Conservation (phyloP, 345 rosid genomes). For the Euphorbia pulcherrima region DNA sequence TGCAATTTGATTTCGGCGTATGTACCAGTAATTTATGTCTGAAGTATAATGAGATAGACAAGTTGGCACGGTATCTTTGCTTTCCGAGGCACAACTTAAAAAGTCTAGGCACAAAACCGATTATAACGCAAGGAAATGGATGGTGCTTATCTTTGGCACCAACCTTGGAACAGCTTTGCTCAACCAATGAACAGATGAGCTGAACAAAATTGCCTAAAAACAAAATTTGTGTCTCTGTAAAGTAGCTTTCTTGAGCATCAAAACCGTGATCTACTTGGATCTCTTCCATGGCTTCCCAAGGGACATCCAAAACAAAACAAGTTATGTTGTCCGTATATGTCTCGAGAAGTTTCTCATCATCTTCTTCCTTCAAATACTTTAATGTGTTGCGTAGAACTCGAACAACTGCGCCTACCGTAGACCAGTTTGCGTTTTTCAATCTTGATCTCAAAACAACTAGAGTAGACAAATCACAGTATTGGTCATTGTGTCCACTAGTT, state of each 20-base stretch:
- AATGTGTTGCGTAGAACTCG: slow-evolving; percentile 50
- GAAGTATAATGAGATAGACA: slow-evolving; percentile 50
- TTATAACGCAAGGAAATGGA: slow-evolving; percentile 32
- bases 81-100: slow-evolving; percentile 54
- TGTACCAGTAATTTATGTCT: slow-evolving; percentile 79
- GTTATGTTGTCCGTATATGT: slow-evolving; percentile 38
- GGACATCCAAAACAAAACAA: slow-evolving; percentile 43
- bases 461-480: slow-evolving; percentile 19
- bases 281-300: slow-evolving; percentile 50
- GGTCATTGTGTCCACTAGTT: slow-evolving; percentile 17
- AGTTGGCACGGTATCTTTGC: slow-evolving; percentile 31
- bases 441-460: slow-evolving; percentile 33
- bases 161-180: slow-evolving; percentile 27
- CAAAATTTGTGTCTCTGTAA: slow-evolving; percentile 23
- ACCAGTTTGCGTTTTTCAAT: slow-evolving; percentile 53
- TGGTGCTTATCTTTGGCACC: slow-evolving; percentile 28
- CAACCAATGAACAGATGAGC: slow-evolving; percentile 67
- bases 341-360: slow-evolving; percentile 40
- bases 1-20: background rate
- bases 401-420: slow-evolving; percentile 45
- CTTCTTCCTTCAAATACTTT: slow-evolving; percentile 57
- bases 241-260: slow-evolving; percentile 1
- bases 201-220: slow-evolving; percentile 68
- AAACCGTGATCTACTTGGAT: slow-evolving; percentile 24
- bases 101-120: slow-evolving; percentile 53